Conservation (phyloP, 768 basidiomycete species). For the Mycena maculata region DNA sequence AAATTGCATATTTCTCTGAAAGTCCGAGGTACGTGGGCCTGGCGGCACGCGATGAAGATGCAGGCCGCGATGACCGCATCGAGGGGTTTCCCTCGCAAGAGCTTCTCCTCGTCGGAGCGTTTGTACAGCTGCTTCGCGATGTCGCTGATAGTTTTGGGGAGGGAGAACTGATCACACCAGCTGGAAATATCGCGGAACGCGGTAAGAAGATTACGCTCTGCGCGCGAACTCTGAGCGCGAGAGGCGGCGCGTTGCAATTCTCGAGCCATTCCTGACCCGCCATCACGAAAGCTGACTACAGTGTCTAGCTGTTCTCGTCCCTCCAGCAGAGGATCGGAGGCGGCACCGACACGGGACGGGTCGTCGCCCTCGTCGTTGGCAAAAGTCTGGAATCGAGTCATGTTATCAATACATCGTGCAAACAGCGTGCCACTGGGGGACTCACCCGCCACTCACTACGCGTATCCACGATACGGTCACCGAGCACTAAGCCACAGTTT, state of each 20-base stretch:
- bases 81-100: conserved; percentile 89
- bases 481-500: conserved; percentile 92
- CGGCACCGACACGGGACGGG: conserved; percentile 99
- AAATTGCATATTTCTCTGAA: conserved; percentile 96
- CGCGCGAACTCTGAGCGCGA: conserved; percentile 79
- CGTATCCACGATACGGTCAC: conserved; percentile 97
- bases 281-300: conserved; percentile 94
- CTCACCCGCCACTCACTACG: conserved; percentile 97
- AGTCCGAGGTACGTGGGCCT: conserved; percentile 94
- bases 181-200: conserved; percentile 93
- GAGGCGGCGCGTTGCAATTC: conserved; percentile 94
- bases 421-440: conserved; percentile 40
- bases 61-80: conserved; percentile 97
- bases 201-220: conserved; percentile 86
- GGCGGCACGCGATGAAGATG: conserved; percentile 96
- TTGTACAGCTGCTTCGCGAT: conserved; percentile 98
- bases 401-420: conserved; percentile 31
- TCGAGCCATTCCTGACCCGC: conserved; percentile 90
- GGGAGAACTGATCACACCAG: conserved; percentile 96
- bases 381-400: conserved; percentile 76
- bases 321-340: conserved; percentile 92
- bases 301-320: conserved; percentile 96
- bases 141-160: conserved; percentile 94
- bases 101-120: conserved; percentile 94
- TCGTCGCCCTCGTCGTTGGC: conserved; percentile 99